phyloP scores from a whole-genome alignment of 2,329 filamentous ascomycete genomes.

The Nigrospora sphaerica region DNA sequence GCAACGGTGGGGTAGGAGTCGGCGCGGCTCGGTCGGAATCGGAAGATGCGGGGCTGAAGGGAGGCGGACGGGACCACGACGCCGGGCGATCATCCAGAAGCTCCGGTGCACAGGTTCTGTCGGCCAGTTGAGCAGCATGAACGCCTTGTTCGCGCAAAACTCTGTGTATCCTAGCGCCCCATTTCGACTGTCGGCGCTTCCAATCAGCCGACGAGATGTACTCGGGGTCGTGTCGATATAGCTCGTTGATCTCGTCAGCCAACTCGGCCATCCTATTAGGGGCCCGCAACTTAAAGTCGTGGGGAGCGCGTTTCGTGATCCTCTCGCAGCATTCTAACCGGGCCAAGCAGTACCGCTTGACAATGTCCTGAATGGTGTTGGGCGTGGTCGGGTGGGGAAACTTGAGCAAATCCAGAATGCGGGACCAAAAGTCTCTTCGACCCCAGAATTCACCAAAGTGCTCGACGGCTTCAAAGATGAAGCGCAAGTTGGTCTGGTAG shows the following conservation, averaged over 20 bases:
- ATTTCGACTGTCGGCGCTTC: not conserved
- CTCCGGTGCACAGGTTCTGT: not conserved
- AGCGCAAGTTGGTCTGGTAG: conserved; percentile 3
- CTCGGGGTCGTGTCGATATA: not conserved
- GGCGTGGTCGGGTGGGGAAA: not conserved
- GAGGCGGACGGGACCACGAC: no score
- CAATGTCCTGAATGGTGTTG: conserved; percentile 1
- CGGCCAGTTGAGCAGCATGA: not conserved
- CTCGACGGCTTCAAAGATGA: conserved; percentile 5
- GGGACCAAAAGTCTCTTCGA: conserved; percentile 2
- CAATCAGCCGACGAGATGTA: not conserved
- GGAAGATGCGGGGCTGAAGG: not conserved
- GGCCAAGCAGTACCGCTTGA: not conserved
- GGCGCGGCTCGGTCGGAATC: not conserved
- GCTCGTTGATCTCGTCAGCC: not conserved
- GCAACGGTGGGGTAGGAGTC: not conserved
- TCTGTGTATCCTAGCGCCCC: not conserved
- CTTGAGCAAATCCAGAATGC: not conserved
- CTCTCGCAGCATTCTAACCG: not conserved
- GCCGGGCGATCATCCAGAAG: not conserved
- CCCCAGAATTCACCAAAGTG: conserved; percentile 2
- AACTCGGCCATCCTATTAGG: not conserved
- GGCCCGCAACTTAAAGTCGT: not conserved
- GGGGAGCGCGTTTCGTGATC: not conserved
- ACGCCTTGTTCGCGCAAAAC: not conserved